Evolutionary conservation across 495 filamentous ascomycete genomes (phyloP), one percentile per base, ranked within the genome.

Genomic region (Bombardia bombarda): DNA sequence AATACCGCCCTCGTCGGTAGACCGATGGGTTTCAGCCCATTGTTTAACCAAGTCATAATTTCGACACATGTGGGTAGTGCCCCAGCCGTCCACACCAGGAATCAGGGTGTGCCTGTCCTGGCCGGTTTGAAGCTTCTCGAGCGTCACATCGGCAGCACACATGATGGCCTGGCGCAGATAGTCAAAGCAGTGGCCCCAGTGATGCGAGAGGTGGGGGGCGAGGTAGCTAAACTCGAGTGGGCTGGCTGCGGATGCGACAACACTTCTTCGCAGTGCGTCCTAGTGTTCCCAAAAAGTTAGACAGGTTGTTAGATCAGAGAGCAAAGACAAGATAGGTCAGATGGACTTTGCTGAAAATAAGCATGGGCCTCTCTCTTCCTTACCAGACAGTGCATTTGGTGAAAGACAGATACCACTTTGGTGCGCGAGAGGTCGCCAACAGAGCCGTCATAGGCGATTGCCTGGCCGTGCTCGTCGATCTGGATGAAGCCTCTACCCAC

Each of bases 171-270:
- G 40, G 7, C 40, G 28, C 4, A 43, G 20, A 21, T 43, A 43
- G 30, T 43, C 40, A 18, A 43, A 25, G 30, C 40, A 43, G 20
- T 43, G 40, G 40, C 23, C 19, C 40, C 40, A 43, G 40, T 43
- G 40, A n/a, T 34, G 40, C 10, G 30, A 33, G 12, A 34, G 30
- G 14, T 43, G 40, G 4, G 40, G 40, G 2, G 25, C 32, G 13
- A 43, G 40, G 18, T 43, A 43, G 19, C 23, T 22, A 19, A 34
- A 43, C 32, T 43, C 40, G 17, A 34, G 18, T 5, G 40, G 40
- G 40, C 35, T 43, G 12, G 40, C 40, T 3, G 24, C 40, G 7
- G 40, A 43, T 2, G 40, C 40, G 2, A 24, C 10, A 7, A 43
- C 19, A 12, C 40, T 43, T 34, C 40, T 22, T 3, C 40, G 40